Base-by-base conservation (phyloP, 2,329 filamentous ascomycete genomes). In the Scytalidium sp. region DNA sequence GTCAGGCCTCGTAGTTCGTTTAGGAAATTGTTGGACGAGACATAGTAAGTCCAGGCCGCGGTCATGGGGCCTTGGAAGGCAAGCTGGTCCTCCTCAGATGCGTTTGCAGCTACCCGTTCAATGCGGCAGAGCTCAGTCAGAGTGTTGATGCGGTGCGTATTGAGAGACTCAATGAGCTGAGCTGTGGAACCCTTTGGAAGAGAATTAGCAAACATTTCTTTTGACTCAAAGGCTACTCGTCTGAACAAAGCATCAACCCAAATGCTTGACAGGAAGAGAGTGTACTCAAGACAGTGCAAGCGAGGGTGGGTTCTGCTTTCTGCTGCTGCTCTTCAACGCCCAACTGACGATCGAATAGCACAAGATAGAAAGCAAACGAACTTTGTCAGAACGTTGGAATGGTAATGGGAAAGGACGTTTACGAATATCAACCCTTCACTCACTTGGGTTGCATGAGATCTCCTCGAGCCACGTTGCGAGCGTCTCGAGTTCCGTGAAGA, bases 41-140 rank as follows among this genome's bases (percentile, higher is more conserved):
- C 85, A 60, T 90, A 90, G 70, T 88, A 77, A 1, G 76, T 72
- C 85, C 86, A 90, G 2, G 87, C 86, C 2, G 75, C 68, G 3
- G 85, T 87, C 83, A 90, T 86, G 10, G 85, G 83, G 5, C 68
- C 69, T 61, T 81, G 78, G 54, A 83, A 79, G 22, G 77, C 75
- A 13, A 78, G 78, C 43, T 87, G 79, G 47, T 83, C 80, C 41
- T 80, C 74, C 39, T 76, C 73, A 25, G 81, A 75, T 51, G 80
- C 76, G 2, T 72, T 66, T 3, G 83, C 80, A 20, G 87, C 84
- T 3, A 80, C 73, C 49, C 81, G 79, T 64, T 91, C 87, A 57
- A 89, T 83, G 15, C 85, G 83, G 56, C 86, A 83, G 22, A 90
- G 78, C 54, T 88, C 85, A 0, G 82, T 84, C 19, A 90, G 73